phyloP scores from a whole-genome alignment of 2,329 filamentous ascomycete species.

The Podosphaera xanthii region DNA sequence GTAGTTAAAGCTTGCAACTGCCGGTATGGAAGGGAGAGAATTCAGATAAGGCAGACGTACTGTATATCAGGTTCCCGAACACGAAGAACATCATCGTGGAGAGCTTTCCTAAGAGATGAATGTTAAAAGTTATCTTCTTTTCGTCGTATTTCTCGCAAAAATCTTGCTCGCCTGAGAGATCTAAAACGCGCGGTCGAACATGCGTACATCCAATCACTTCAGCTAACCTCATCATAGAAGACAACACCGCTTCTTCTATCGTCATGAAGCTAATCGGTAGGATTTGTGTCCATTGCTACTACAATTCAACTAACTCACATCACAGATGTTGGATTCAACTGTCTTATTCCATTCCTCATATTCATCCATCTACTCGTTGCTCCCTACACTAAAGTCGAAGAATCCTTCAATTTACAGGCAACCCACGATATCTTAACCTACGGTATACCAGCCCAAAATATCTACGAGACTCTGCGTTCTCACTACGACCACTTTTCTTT shows the following conservation, averaged over 20 bases:
- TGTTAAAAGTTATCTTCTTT: too few species aligned
- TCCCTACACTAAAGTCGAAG: constrained; percentile 93
- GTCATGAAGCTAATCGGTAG: constrained; percentile 12
- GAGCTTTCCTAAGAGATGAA: neutral
- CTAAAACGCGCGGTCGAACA: neutral
- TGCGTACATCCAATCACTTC: too few species aligned
- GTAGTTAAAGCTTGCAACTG: too few species aligned
- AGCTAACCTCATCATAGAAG: neutral
- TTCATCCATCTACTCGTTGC: constrained; percentile 48
- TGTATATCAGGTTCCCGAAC: constrained; percentile 49
- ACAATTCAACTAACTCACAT: neutral
- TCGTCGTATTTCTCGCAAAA: too few species aligned
- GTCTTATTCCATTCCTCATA: constrained; percentile 39
- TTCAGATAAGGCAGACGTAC: constrained; percentile 19
- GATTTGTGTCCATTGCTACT: neutral
- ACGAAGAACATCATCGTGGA: constrained; percentile 46
- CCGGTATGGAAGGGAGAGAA: neutral
- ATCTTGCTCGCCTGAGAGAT: too few species aligned
- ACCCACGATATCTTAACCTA: constrained; percentile 72
- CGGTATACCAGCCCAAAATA: constrained; percentile 41
- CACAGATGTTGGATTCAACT: constrained; percentile 24
- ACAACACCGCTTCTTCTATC: neutral
- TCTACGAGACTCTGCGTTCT: constrained; percentile 28
- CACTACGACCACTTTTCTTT: constrained; percentile 82
- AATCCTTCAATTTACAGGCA: constrained; percentile 94